These are phyloP conservation scores for Solanum etuberosum DNA, from an alignment of 257 asterid species.

Conservation along the genomic window DNA sequence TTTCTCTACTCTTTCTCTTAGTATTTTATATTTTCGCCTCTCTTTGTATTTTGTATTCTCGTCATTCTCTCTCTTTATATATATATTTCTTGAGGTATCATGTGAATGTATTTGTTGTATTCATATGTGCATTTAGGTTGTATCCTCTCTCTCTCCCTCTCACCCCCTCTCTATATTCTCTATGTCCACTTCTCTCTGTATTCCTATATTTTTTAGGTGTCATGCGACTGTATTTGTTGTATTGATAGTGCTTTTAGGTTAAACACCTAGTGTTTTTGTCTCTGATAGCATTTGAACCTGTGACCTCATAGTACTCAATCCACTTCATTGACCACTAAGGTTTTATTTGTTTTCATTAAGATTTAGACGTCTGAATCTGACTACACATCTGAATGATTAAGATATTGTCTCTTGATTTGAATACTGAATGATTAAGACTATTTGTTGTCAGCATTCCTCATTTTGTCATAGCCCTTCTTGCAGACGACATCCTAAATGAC, in stretches of 20 bases:
- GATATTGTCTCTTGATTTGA: no score
- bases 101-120: neutral
- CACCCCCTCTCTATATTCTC: neutral
- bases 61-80: neutral
- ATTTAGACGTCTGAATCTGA: no score
- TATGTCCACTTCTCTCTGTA: neutral
- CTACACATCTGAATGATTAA: no score
- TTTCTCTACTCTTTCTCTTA: neutral
- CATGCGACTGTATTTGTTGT: neutral
- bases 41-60: neutral
- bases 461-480: no score
- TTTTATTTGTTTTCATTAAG: no score
- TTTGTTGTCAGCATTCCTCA: neutral
- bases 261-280: neutral
- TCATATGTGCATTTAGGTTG: neutral
- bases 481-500: no score
- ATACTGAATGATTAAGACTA: no score
- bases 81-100: neutral
- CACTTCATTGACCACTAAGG: neutral
- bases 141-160: neutral
- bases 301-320: neutral
- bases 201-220: neutral
- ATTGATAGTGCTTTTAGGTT: no score
- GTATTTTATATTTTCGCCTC: neutral
- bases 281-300: neutral